Base-by-base conservation (phyloP, 495 filamentous ascomycete genomes). In the Lasiosphaeriaceae sp. region DNA sequence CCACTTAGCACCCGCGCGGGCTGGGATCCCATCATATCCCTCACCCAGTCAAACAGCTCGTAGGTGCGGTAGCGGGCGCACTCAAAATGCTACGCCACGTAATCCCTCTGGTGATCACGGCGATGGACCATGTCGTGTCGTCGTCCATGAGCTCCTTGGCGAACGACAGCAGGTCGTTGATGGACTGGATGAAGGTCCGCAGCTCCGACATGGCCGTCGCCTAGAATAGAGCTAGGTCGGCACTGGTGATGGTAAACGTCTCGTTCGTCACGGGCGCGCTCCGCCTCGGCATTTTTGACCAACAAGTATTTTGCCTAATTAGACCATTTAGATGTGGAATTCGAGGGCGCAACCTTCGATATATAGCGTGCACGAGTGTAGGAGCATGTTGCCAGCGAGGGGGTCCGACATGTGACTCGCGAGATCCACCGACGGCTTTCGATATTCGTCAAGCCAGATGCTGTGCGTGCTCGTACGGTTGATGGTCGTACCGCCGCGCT, bases 11-110 rank as follows among this genome's bases (percentile, higher is more conserved):
- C 19, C 41, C 20, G 16, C 20, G 16, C 8, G n/a, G 14, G 0
- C 43, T 47, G 19, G 9, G 14, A 6, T 41, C 54, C 45, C 56
- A 54, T 54, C 56, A 58, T 58, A 17, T 52, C 56, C 39, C 19
- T 41, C 2, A 58, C 56, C 49, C 50, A 58, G 43, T 58, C 56
- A 53, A 58, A 58, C 39, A 53, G 19, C 56, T 58, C 56, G 34
- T 22, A 47, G 8, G 50, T 49, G 17, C 56, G 48, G 29, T 58
- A 58, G 2, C 56, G 22, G 41, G 43, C 17, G 20, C 34, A 34
- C 44, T 53, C 49, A 19, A 58, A 58, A 29, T 58, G 50, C 49
- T 43, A 58, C 2, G 50, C 50, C 22, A 58, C 50, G n/a, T 58
- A 53, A 2, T 49, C 56, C 31, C 50, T 44, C 43, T 58, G 50